Conservation (phyloP, 2,329 filamentous ascomycete genomes). For the Exophiala spinifera region DNA sequence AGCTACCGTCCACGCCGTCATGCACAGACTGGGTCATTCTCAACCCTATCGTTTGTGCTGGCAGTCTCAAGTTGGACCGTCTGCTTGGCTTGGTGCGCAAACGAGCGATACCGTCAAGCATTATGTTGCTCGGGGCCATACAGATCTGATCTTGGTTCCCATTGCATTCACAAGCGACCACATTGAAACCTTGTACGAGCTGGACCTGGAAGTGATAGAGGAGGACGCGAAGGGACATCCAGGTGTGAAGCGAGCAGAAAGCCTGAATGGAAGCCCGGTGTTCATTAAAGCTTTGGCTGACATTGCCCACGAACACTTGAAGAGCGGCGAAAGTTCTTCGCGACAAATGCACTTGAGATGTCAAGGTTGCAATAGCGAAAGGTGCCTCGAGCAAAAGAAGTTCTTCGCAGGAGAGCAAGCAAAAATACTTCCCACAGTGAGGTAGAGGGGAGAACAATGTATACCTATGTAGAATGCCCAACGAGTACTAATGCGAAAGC, state of each 20-base stretch:
- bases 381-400: slow-evolving; percentile 70
- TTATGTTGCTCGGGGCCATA: slow-evolving; percentile 87
- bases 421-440: slow-evolving; percentile 21
- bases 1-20: slow-evolving; percentile 94
- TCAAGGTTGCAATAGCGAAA: slow-evolving; percentile 87
- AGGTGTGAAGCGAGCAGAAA: slow-evolving; percentile 87
- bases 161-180: slow-evolving; percentile 99
- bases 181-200: slow-evolving; percentile 92
- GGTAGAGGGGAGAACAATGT: slow-evolving; percentile 8
- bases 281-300: slow-evolving; percentile 90
- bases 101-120: slow-evolving; percentile 83
- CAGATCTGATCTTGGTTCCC: slow-evolving; percentile 84
- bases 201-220: slow-evolving; percentile 92
- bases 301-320: slow-evolving; percentile 76
- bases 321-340: slow-evolving; percentile 68
- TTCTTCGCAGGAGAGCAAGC: slow-evolving; percentile 54
- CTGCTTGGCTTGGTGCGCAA: slow-evolving; percentile 92
- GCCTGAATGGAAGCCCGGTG: slow-evolving; percentile 81
- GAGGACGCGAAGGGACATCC: slow-evolving; percentile 64
- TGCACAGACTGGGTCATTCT: slow-evolving; percentile 79
- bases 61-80: slow-evolving; percentile 97
- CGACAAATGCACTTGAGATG: slow-evolving; percentile 86
- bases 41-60: slow-evolving; percentile 94
- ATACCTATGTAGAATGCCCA: too few relatives aligned
- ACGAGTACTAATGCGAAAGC: too few relatives aligned